A percentile compares a stretch with the other conserved stretches of the same genome.
Evolutionary conservation across 805 yeast species (phyloP).

Genomic region (Zygotorulaspora chibaensis): DNA sequence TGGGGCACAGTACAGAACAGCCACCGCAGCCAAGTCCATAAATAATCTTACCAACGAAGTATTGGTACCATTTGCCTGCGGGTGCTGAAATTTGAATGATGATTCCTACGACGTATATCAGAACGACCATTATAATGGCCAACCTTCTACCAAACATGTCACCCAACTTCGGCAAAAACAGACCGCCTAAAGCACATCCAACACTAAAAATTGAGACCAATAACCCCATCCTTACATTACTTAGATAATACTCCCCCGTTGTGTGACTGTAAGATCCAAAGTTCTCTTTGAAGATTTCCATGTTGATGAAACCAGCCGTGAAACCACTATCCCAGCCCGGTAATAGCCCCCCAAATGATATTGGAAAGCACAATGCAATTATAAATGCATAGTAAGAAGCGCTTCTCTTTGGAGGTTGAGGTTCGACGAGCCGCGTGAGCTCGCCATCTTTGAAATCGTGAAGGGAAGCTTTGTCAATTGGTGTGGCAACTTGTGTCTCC

Average conservation of each 20-base stretch:
- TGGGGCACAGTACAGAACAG: conserved; percentile 68
- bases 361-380: conserved; percentile 36
- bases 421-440: neutral
- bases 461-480: neutral
- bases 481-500: conserved; percentile 2
- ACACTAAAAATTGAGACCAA: conserved; percentile 60
- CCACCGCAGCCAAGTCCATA: conserved; percentile 81
- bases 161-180: conserved; percentile 52
- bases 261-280: conserved; percentile 43
- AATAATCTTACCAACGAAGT: conserved; percentile 60
- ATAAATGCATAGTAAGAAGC: neutral
- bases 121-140: conserved; percentile 57
- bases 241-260: conserved; percentile 37
- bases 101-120: conserved; percentile 62
- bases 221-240: conserved; percentile 54
- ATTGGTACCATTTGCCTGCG: conserved; percentile 58
- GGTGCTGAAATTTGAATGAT: conserved; percentile 55
- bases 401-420: neutral
- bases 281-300: conserved; percentile 48
- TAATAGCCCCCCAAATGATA: conserved; percentile 43
- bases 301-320: conserved; percentile 62
- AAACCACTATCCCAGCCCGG: conserved; percentile 79
- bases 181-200: conserved; percentile 73
- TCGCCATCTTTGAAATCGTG: neutral
- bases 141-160: conserved; percentile 62